These are phyloP conservation scores for Fusarium nygamai DNA, from an alignment of 2,329 filamentous ascomycete genomes.

Conservation along the genomic window DNA sequence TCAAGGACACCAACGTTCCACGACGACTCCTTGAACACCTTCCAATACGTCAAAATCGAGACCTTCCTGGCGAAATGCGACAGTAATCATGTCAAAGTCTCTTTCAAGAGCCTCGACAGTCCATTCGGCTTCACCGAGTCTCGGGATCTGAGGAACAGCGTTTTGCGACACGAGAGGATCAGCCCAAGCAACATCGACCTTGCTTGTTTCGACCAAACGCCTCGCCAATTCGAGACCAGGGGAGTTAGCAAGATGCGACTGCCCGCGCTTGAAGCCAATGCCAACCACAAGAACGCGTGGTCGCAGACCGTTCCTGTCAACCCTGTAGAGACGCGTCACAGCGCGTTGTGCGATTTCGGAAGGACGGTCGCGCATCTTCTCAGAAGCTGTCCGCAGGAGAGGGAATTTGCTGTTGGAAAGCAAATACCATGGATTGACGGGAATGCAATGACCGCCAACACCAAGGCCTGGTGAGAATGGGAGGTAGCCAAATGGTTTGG, in stretches of 20 bases:
- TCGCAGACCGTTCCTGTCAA: not conserved
- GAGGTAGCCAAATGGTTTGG: conserved; percentile 64
- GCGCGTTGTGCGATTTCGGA: conserved; percentile 50
- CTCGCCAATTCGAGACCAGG: conserved; percentile 57
- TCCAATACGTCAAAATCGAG: conserved; percentile 54
- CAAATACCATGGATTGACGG: conserved; percentile 64
- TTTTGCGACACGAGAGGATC: conserved; percentile 57
- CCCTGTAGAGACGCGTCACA: conserved; percentile 45
- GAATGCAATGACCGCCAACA: conserved; percentile 66
- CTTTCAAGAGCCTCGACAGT: conserved; percentile 47
- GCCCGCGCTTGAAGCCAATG: conserved; percentile 61
- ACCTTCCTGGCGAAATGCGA: conserved; percentile 54
- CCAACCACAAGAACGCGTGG: conserved; percentile 57
- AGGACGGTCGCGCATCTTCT: conserved; percentile 56
- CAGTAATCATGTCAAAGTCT: conserved; percentile 55
- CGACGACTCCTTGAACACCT: conserved; percentile 45
- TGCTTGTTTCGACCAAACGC: conserved; percentile 48
- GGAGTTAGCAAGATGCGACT: conserved; percentile 58
- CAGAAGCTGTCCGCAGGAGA: conserved; percentile 55
- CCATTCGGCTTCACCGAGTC: conserved; percentile 53
- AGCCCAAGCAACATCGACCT: conserved; percentile 55
- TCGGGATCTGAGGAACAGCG: conserved; percentile 52
- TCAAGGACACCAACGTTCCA: conserved; percentile 54
- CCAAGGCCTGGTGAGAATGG: conserved; percentile 59
- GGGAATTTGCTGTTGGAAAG: conserved; percentile 59